A percentile compares a stretch with the other conserved stretches of the same genome.
Conservation (phyloP, 2,329 filamentous ascomycete genomes). For the Aspergillus ochraceus region DNA sequence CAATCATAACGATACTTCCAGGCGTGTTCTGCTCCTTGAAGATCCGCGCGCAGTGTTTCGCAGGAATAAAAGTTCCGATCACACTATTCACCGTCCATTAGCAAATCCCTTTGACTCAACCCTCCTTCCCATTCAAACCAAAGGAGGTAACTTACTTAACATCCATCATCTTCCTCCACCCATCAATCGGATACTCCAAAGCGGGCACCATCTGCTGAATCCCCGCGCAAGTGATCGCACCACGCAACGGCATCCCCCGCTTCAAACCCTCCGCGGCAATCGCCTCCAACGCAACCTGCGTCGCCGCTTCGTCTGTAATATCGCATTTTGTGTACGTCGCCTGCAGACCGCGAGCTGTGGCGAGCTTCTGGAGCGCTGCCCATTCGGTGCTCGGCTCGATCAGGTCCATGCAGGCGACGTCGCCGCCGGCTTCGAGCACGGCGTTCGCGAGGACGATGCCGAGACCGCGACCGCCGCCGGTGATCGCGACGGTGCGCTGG, state of each 20-base stretch:
- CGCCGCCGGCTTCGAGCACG: constrained; percentile 51
- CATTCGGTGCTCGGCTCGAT: constrained; percentile 41
- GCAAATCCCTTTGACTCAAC: neutral
- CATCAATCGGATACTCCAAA: constrained; percentile 46
- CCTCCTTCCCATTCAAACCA: too few relatives aligned
- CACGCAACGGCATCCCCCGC: constrained; percentile 23
- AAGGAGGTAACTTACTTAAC: constrained; percentile 27
- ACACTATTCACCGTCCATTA: constrained; percentile 19
- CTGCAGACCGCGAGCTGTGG: constrained; percentile 33
- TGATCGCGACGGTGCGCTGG: constrained; percentile 45
- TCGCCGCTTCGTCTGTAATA: constrained; percentile 47
- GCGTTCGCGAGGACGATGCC: constrained; percentile 53
- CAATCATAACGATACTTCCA: constrained; percentile 67
- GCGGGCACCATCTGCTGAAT: constrained; percentile 51
- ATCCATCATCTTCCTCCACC: constrained; percentile 36
- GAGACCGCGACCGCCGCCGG: constrained; percentile 53
- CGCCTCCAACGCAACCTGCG: constrained; percentile 36
- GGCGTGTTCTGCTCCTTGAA: constrained; percentile 58
- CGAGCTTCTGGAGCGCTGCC: constrained; percentile 44
- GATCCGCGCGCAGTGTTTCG: constrained; percentile 34
- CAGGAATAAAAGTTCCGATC: constrained; percentile 37
- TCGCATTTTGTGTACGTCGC: constrained; percentile 49
- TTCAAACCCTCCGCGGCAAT: constrained; percentile 30
- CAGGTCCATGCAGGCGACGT: constrained; percentile 52
- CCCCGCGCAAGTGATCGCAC: constrained; percentile 49